These are phyloP conservation scores for Albugo laibachii DNA, from an alignment of 352 stramenopile species.

Conservation along the genomic window DNA sequence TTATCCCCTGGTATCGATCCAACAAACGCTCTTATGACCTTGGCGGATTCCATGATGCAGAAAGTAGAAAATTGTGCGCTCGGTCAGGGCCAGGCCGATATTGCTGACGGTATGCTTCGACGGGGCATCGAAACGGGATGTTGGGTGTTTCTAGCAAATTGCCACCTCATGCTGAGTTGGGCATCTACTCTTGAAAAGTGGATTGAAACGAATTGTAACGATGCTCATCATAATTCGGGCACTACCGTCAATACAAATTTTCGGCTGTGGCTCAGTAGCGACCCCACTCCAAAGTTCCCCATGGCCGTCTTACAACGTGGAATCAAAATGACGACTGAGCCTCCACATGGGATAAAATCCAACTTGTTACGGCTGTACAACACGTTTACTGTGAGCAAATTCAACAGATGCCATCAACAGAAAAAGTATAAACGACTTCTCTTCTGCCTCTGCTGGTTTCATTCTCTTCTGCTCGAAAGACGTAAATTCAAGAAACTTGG, in stretches of 20 bases:
- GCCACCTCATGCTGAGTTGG: slow-evolving; percentile 92
- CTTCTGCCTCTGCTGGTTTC: slow-evolving; percentile 93
- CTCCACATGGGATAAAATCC: slow-evolving; percentile 79
- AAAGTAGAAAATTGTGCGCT: slow-evolving; percentile 85
- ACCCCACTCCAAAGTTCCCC: slow-evolving; percentile 87
- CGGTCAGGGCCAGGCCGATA: slow-evolving; percentile 84
- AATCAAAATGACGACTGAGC: slow-evolving; percentile 95
- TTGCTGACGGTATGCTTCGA: slow-evolving; percentile 79
- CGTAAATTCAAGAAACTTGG: slow-evolving; percentile 93
- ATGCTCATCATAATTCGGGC: slow-evolving; percentile 1
- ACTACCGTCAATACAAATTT: slow-evolving; percentile 74
- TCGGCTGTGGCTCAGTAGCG: slow-evolving; percentile 86
- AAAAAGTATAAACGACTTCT: slow-evolving; percentile 86
- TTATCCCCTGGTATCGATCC: slow-evolving; percentile 89
- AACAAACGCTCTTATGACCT: slow-evolving; percentile 79
- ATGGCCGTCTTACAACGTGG: slow-evolving; percentile 88
- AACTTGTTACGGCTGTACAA: slow-evolving; percentile 92
- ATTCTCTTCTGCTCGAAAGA: slow-evolving; percentile 86
- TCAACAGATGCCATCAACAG: slow-evolving; percentile 56
- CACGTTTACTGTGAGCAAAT: slow-evolving; percentile 75
- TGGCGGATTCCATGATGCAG: slow-evolving; percentile 63
- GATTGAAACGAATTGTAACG: slow-evolving; percentile 68
- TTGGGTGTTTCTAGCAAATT: slow-evolving; percentile 94
- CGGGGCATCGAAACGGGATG: slow-evolving; percentile 69
- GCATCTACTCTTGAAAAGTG: slow-evolving; percentile 88